Percentiles rank a stretch among this genome's conserved stretches.
Evolutionary conservation across 2,329 filamentous ascomycete genomes (phyloP).

Genomic region (Sordariomycetes sp.): DNA sequence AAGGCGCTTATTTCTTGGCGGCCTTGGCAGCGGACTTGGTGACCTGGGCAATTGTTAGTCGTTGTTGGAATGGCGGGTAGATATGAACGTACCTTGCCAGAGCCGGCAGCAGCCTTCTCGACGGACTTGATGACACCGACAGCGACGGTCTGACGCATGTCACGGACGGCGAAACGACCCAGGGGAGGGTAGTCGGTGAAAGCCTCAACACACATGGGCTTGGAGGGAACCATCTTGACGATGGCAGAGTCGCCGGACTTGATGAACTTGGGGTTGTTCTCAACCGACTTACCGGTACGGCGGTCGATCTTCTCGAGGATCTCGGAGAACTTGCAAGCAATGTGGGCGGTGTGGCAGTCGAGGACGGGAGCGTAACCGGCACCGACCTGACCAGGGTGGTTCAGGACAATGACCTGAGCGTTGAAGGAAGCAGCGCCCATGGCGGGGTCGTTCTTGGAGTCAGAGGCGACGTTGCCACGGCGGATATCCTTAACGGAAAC

Average conservation of each 20-base stretch:
- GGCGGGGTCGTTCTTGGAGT: constrained; percentile 99
- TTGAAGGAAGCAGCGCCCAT: constrained; percentile 87
- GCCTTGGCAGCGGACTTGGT: constrained; percentile 67
- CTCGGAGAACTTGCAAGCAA: constrained; percentile 99
- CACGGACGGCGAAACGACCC: constrained; percentile 99
- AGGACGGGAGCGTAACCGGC: constrained; percentile 98
- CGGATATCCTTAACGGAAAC: constrained; percentile 99
- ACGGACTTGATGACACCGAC: constrained; percentile 94
- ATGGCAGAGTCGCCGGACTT: constrained; percentile 99
- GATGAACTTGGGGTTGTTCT: constrained; percentile 96
- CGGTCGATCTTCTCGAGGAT: constrained; percentile 99
- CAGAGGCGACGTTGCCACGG: constrained; percentile 99
- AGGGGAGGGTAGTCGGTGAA: constrained; percentile 99
- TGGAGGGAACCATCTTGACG: constrained; percentile 99
- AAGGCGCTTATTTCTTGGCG: constrained; percentile 57
- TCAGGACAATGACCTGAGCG: constrained; percentile 99
- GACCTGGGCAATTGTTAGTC: constrained; percentile 21
- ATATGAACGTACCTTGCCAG: constrained; percentile 40
- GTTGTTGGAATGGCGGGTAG: not conserved
- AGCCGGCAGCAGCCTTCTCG: constrained; percentile 48
- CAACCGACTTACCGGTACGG: constrained; percentile 97
- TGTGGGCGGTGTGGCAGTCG: constrained; percentile 99
- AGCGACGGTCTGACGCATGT: constrained; percentile 87
- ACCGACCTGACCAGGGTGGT: constrained; percentile 99
- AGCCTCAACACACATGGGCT: constrained; percentile 99